These are phyloP conservation scores for Gentiana dahurica DNA, from an alignment of 257 asterid genomes.

Conservation along the genomic window DNA sequence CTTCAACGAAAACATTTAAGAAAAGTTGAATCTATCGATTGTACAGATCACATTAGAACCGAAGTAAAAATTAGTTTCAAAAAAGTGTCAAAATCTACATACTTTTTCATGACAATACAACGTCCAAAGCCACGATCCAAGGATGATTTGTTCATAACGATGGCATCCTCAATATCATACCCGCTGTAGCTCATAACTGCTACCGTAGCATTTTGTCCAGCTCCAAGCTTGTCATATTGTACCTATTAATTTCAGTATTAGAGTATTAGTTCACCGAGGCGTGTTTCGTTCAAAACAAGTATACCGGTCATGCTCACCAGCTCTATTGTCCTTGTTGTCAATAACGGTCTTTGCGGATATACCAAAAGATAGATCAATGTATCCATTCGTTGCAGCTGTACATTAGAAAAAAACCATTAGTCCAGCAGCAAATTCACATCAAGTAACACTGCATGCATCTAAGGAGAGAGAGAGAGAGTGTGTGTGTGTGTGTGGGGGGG, in stretches of 20 bases:
- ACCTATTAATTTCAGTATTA: slow-evolving; percentile 37
- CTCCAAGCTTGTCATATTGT: slow-evolving; percentile 81
- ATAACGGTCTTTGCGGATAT: slow-evolving; percentile 92
- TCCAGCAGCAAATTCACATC: too few species aligned
- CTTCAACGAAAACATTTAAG: neutral
- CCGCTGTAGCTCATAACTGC: slow-evolving; percentile 99
- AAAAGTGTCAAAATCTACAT: neutral
- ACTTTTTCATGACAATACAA: slow-evolving; percentile 85
- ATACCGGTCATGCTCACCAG: slow-evolving; percentile 45
- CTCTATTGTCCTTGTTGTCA: slow-evolving; percentile 89
- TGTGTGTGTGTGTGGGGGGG: too few species aligned
- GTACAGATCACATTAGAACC: neutral
- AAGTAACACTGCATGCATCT: too few species aligned
- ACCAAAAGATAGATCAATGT: slow-evolving; percentile 75
- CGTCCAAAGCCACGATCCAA: slow-evolving; percentile 99
- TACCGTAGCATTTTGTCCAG: slow-evolving; percentile 97
- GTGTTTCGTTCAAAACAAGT: neutral
- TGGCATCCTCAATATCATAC: slow-evolving; percentile 97
- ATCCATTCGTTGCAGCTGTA: slow-evolving; percentile 80
- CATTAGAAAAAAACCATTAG: slow-evolving; percentile 1
- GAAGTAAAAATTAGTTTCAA: neutral
- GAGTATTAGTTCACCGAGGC: slow-evolving; percentile 8
- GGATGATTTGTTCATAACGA: slow-evolving; percentile 94
- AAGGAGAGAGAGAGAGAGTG: too few species aligned
- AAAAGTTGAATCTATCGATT: neutral